Evolutionary conservation across 257 asterid genomes (phyloP).

Genomic region (Ophiorrhiza pumila): DNA sequence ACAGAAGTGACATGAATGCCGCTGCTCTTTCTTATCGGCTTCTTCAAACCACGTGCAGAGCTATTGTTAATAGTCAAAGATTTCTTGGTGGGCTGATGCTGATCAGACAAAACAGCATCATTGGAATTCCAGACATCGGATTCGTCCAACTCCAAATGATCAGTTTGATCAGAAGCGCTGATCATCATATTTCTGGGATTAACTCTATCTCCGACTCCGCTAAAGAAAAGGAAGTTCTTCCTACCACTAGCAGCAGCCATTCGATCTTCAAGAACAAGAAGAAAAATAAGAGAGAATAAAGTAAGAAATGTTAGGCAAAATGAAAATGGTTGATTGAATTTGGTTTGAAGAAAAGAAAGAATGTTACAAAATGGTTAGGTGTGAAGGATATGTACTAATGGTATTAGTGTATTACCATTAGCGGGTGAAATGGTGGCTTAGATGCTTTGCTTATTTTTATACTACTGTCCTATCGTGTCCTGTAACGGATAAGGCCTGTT

Average conservation of each 20-base stretch:
- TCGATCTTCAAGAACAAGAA: slow-evolving; percentile 36
- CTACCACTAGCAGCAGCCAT: slow-evolving; percentile 35
- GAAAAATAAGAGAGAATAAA: not conserved
- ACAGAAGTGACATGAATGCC: not conserved
- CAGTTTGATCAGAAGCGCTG: slow-evolving; percentile 9
- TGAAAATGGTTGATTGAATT: not conserved
- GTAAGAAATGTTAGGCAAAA: not conserved
- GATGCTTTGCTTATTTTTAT: no score
- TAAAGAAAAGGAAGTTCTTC: slow-evolving; percentile 42
- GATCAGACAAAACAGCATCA: slow-evolving; percentile 14
- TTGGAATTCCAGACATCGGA: slow-evolving; percentile 54
- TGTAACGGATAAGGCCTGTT: slow-evolving; percentile 48
- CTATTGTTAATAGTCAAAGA: slow-evolving; percentile 12
- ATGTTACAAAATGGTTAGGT: no score
- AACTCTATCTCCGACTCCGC: slow-evolving; percentile 13
- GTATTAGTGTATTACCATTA: no score
- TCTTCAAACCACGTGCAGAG: slow-evolving; percentile 30
- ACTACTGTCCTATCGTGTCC: no score
- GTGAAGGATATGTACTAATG: no score
- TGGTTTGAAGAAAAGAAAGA: no score
- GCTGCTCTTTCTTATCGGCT: slow-evolving; percentile 29
- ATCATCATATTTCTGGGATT: slow-evolving; percentile 23
- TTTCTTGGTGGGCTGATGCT: slow-evolving; percentile 17
- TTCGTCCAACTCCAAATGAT: slow-evolving; percentile 64
- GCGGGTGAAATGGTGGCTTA: no score